phyloP scores from a whole-genome alignment of 2,329 filamentous ascomycete species.

The Magnaporthiopsis incrustans region DNA sequence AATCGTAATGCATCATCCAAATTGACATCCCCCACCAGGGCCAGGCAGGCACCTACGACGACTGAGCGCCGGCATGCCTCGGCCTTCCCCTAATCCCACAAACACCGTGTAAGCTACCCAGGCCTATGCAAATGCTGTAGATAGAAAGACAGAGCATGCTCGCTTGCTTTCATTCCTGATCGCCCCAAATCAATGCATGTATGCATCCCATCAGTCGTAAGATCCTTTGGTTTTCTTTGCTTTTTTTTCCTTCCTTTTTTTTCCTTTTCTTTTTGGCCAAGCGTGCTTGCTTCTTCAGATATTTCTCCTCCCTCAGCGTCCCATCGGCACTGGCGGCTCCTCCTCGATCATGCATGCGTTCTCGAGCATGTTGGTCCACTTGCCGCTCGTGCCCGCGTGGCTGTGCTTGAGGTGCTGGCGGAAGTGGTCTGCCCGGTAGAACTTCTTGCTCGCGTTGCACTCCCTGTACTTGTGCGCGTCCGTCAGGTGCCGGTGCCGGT shows the following conservation, averaged over 20 bases:
- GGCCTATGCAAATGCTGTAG: too few relatives aligned
- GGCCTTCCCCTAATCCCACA: too few relatives aligned
- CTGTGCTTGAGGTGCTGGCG: constrained; percentile 97
- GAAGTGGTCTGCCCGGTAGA: constrained; percentile 96
- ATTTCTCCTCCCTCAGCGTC: neutral
- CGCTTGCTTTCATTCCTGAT: too few relatives aligned
- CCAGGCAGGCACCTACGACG: too few relatives aligned
- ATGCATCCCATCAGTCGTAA: too few relatives aligned
- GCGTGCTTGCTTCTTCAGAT: neutral
- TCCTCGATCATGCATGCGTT: constrained; percentile 92
- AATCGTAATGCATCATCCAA: too few relatives aligned
- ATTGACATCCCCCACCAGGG: too few relatives aligned
- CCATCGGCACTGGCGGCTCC: constrained; percentile 51
- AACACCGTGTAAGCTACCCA: too few relatives aligned
- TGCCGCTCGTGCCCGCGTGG: constrained; percentile 89
- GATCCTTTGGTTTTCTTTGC: neutral
- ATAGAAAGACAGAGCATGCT: too few relatives aligned
- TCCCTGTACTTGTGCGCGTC: constrained; percentile 93
- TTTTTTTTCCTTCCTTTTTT: too few relatives aligned
- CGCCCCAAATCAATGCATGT: too few relatives aligned
- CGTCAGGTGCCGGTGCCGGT: constrained; percentile 77
- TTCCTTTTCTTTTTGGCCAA: neutral
- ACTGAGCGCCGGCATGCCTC: too few relatives aligned
- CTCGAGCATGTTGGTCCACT: constrained; percentile 98
- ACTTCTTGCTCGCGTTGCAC: constrained; percentile 98